A percentile compares a stretch with the other conserved stretches of the same genome.
Evolutionary conservation across 140 eudicot genomes (phyloP).

Genomic region (Flaveria floridana): DNA sequence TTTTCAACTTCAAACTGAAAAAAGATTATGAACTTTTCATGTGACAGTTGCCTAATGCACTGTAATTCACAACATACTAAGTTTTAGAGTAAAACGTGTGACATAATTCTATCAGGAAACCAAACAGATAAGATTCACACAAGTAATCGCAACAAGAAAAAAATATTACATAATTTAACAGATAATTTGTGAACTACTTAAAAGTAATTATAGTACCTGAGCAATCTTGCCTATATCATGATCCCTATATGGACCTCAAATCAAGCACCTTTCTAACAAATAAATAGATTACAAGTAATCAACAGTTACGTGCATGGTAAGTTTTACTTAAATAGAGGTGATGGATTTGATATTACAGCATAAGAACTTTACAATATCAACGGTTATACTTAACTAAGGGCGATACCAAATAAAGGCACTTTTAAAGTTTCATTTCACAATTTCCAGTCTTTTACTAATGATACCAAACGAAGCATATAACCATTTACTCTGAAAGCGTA

Average conservation of each 20-base stretch:
- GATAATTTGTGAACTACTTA: neutral
- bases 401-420: too few species aligned
- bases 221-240: neutral
- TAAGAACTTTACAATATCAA: too few species aligned
- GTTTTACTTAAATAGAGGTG: too few species aligned
- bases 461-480: too few species aligned
- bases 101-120: conserved; percentile 2
- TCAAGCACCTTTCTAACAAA: neutral
- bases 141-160: neutral
- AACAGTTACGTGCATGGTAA: neutral
- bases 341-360: too few species aligned
- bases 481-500: neutral
- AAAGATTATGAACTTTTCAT: neutral
- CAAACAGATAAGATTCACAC: neutral
- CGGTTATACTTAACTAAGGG: too few species aligned
- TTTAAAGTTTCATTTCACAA: too few species aligned
- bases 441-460: too few species aligned
- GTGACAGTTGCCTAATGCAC: neutral
- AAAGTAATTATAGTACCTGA: neutral
- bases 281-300: neutral
- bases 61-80: neutral
- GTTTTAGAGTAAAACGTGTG: neutral
- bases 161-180: neutral
- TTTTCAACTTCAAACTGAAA: neutral
- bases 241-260: neutral